Base-by-base conservation (phyloP, 106 monocot genomes). In the Narthecium ossifragum region DNA sequence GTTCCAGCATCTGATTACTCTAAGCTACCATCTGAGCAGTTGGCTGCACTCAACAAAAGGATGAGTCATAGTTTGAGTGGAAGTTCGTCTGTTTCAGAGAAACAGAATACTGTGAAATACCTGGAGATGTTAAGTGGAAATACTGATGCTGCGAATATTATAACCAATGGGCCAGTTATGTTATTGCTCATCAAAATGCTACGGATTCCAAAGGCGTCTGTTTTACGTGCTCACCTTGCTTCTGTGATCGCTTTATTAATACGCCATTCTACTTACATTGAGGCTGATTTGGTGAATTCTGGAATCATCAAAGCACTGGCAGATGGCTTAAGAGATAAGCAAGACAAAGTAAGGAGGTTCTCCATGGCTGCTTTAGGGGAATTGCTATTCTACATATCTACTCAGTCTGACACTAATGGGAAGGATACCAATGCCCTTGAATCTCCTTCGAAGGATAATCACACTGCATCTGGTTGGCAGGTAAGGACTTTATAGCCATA, bases 331-430 rank as follows among this genome's bases (percentile, higher is more conserved):
- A 91, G 98, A 62, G 98, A 98, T 37, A 91, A 88, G 59, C 75
- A 81, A n/a, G 90, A 98, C 48, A 87, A 86, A 70, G 65, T 91
- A 30, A 87, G 98, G 72, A 84, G 90, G 57, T 87, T 78, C 31
- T 98, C 69, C 57, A 98, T 98, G 98, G 90, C 87, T 74, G 86
- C 91, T 54, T 65, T 98, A 29, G 98, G 98, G 28, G 98, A 98
- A 46, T 62, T 98, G 63, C 64, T 98, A 13, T 98, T 91, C 75
- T 98, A 98, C 66, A 85, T 98, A 55, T 87, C 91, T 61, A 91
- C 98, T 31, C 81, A 81, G 45, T 68, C 40, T 67, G 87, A 79
- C 57, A 61, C 71, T 17, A 47, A 47, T 61, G 51, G 51, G 27
- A 81, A 75, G 51, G 90, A 80, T 50, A 55, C 14, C 61, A 71